Evolutionary conservation across 805 yeast species (phyloP), one percentile per base, ranked within the genome.

Genomic region (Jamesozyma piceae): DNA sequence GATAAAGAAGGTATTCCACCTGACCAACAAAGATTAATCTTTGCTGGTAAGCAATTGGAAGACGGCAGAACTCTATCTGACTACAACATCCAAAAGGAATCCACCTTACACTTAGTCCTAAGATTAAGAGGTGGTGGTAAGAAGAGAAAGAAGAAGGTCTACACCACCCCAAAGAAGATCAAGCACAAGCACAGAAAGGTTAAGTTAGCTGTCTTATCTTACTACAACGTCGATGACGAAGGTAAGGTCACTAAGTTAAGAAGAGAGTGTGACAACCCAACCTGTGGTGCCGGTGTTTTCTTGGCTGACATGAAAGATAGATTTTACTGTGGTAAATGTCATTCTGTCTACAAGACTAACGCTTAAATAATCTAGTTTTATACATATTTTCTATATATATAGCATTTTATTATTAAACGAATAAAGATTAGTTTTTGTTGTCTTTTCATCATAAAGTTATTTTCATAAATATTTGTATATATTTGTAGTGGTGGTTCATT

Each of bases 91-190:
- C 95, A 88, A 75, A 89, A 89, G 78, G 97, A 89, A 74, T 87
- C 96, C 52, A 89, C 97, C 49, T 72, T 89, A 43, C 96, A 90
- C 72, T 80, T 90, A 75, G 97, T 90, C 55, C 76, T 90, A 57
- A 88, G 97, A 80, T 84, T 90, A 70, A 86, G 97, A 78, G 97
- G 97, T 77, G 96, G 95, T 75, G 95, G 95, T 79, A 92, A 89
- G 86, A 92, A 92, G 92, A 90, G 95, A 82, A 92, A 92, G 92
- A 92, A 92, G 96, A 90, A 90, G 95, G 97, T 88, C 71, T 92
- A 90, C 90, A 90, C 97, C 77, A 90, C 97, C 69, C 98, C 98
- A 80, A 92, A 92, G 89, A 94, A 89, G 84, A 86, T 92, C 78
- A 86, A 76, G 78, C 97, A 92, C 94, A 89, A 88, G 84, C 96